phyloP scores from a whole-genome alignment of 2,329 filamentous ascomycete species.

The Blastomyces parvus region DNA sequence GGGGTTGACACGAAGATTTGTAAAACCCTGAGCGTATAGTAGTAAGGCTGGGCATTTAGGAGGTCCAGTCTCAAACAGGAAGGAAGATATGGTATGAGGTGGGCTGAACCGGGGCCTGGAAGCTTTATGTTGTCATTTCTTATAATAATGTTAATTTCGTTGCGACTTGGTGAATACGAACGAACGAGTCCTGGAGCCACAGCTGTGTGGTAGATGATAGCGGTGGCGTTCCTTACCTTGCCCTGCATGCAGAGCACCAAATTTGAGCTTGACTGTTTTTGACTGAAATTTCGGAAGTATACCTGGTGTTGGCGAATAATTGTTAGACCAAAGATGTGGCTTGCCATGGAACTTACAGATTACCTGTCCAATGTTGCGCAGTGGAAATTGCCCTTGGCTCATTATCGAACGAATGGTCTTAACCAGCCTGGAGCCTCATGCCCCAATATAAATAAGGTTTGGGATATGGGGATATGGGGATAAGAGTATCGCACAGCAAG shows the following conservation, averaged over 20 bases:
- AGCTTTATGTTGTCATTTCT: not conserved
- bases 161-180: not conserved
- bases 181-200: not conserved
- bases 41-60: not conserved
- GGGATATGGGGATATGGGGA: not conserved
- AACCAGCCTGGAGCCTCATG: not conserved
- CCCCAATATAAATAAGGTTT: not conserved
- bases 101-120: not conserved
- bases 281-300: not conserved
- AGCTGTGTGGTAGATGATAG: not conserved
- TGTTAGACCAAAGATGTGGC: no score
- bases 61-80: not conserved
- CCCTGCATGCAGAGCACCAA: not conserved
- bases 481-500: not conserved
- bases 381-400: not conserved
- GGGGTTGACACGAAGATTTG: constrained; percentile 19
- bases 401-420: not conserved
- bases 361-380: not conserved
- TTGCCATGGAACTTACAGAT: no score
- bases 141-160: not conserved
- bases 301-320: not conserved
- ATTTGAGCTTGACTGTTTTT: not conserved
- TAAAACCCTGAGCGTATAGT: not conserved
- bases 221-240: not conserved
- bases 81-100: not conserved